Percentiles rank a stretch among this genome's conserved stretches.
These are phyloP conservation scores for Coemansia pectinata DNA, from an alignment of 192 early-diverging fungal genomes.

Conservation along the genomic window DNA sequence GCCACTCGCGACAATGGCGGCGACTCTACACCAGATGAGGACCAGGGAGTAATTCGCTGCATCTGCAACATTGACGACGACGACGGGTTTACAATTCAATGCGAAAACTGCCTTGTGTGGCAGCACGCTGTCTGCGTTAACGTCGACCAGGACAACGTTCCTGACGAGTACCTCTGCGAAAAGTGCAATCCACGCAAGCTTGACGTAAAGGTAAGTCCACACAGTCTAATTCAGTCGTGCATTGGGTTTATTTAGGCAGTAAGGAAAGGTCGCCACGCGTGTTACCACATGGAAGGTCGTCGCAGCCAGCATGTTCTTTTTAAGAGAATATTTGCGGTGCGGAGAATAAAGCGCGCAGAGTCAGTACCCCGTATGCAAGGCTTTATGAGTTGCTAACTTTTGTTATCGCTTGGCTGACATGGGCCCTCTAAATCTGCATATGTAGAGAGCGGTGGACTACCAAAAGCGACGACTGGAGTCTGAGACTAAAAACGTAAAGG, in stretches of 20 bases:
- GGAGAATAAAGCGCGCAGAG: background rate
- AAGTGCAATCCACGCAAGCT: conserved; percentile 72
- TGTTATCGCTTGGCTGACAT: background rate
- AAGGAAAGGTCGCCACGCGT: background rate
- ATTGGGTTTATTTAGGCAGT: background rate
- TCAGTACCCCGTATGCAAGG: background rate
- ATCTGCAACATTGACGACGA: conserved; percentile 89
- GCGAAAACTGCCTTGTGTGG: conserved; percentile 93
- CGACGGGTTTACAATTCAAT: conserved; percentile 97
- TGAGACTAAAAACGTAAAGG: conserved; percentile 35
- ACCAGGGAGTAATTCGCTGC: conserved; percentile 91
- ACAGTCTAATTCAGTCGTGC: background rate
- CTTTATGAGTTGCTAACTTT: background rate
- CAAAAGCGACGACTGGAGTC: conserved; percentile 48
- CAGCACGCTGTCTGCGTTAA: conserved; percentile 92
- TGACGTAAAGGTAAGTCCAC: conserved; percentile 52
- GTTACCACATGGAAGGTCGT: background rate
- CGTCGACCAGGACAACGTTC: conserved; percentile 66
- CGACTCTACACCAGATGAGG: conserved; percentile 58
- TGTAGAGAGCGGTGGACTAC: conserved; percentile 49
- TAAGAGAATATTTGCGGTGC: background rate
- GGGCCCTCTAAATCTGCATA: background rate
- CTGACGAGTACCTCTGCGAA: conserved; percentile 88
- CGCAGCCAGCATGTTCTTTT: background rate
- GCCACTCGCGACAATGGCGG: conserved; percentile 25